A percentile compares a stretch with the other conserved stretches of the same genome.
phyloP scores from a whole-genome alignment of 169 alveolate species.

The Babesia sp. region DNA sequence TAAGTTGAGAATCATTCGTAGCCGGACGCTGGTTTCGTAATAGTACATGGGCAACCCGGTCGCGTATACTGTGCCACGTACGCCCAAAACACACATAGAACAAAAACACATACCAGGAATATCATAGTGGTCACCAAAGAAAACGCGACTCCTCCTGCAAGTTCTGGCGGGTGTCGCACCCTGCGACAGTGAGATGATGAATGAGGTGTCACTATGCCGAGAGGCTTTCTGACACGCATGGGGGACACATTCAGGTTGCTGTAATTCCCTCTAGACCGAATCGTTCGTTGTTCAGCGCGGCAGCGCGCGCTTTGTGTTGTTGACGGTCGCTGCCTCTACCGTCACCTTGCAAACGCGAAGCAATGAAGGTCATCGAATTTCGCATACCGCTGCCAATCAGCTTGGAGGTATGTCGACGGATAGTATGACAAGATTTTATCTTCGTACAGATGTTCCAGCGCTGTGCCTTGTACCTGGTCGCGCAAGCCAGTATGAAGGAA shows the following conservation, averaged over 20 bases:
- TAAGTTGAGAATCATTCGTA: no score
- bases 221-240: background rate
- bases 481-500: conserved; percentile 54
- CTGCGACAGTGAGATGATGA: conserved; percentile 1
- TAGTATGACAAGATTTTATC: background rate
- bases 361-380: conserved; percentile 66
- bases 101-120: no score
- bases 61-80: no score
- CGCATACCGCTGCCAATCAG: conserved; percentile 55
- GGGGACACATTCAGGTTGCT: background rate
- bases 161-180: conserved; percentile 7
- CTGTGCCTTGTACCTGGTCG: conserved; percentile 34
- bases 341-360: background rate
- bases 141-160: background rate
- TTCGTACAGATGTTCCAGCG: conserved; percentile 40
- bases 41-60: no score
- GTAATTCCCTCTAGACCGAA: background rate
- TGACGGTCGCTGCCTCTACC: conserved; percentile 5
- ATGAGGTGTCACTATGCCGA: background rate
- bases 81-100: no score
- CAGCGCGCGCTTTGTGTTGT: conserved; percentile 15
- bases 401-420: conserved; percentile 35
- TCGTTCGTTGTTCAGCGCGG: background rate
- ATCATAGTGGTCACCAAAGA: no score
- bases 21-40: no score